A percentile compares a stretch with the other conserved stretches of the same genome.
Evolutionary conservation across 2,329 filamentous ascomycete genomes (phyloP).

Genomic region (Colletotrichum lindemuthianum): DNA sequence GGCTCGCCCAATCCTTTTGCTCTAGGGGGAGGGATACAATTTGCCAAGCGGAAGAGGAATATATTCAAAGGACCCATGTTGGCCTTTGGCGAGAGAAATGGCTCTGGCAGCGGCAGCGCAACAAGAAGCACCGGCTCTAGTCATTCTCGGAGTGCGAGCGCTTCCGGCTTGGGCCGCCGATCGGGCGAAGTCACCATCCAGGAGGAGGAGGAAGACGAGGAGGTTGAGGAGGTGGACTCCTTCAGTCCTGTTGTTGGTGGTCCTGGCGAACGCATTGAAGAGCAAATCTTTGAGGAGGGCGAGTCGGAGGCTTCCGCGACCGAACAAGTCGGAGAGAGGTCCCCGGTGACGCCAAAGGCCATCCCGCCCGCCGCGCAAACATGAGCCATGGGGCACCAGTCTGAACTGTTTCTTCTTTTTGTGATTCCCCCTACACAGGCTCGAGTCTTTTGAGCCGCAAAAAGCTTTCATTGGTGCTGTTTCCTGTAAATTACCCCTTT

Average conservation of each 20-base stretch:
- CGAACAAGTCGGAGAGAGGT: not conserved
- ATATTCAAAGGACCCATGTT: constrained; percentile 84
- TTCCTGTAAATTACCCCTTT: constrained; percentile 22
- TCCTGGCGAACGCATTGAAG: constrained; percentile 56
- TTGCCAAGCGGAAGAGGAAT: constrained; percentile 83
- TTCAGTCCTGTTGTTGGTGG: constrained; percentile 62
- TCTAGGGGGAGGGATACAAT: constrained; percentile 67
- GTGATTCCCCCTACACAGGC: constrained; percentile 11
- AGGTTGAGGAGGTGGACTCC: constrained; percentile 63
- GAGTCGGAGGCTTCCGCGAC: constrained; percentile 23
- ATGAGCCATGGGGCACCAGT: constrained; percentile 21
- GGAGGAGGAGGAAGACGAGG: constrained; percentile 66
- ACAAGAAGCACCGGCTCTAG: constrained; percentile 50
- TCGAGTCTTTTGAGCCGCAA: constrained; percentile 12
- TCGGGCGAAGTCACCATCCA: constrained; percentile 81
- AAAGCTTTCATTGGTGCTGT: constrained; percentile 24
- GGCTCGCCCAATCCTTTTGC: constrained; percentile 68
- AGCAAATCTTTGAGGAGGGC: constrained; percentile 50
- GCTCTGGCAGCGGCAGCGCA: constrained; percentile 47
- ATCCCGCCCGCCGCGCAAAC: not conserved
- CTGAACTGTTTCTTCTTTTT: constrained; percentile 1
- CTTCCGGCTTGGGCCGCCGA: constrained; percentile 69
- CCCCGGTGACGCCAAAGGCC: constrained; percentile 25
- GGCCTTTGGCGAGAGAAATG: constrained; percentile 54
- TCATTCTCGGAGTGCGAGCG: constrained; percentile 69